Evolutionary conservation across 2,329 filamentous ascomycete genomes (phyloP).

Genomic region (Pseudogymnoascus sp.): DNA sequence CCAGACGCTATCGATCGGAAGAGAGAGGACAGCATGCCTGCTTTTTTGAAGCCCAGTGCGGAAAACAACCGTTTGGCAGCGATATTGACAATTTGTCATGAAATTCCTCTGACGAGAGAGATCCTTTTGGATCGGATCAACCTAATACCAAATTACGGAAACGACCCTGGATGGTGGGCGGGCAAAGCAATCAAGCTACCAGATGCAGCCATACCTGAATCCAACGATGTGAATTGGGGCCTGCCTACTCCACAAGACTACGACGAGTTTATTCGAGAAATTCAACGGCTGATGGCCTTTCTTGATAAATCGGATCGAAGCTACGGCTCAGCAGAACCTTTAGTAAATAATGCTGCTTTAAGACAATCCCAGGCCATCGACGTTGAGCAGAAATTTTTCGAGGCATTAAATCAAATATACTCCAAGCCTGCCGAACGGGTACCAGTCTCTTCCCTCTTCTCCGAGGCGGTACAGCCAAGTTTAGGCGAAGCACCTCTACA

Average conservation of each 20-base stretch:
- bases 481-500: constrained; percentile 1
- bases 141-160: constrained; percentile 43
- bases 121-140: constrained; percentile 40
- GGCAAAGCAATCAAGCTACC: constrained; percentile 40
- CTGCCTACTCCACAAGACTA: constrained; percentile 17
- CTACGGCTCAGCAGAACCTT: constrained; percentile 47
- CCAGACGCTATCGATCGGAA: constrained; percentile 35
- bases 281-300: constrained; percentile 57
- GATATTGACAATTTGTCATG: constrained; percentile 51
- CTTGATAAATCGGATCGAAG: constrained; percentile 53
- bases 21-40: constrained; percentile 41
- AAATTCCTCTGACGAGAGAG: constrained; percentile 52
- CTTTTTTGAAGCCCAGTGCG: constrained; percentile 43
- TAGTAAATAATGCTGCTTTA: constrained; percentile 30
- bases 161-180: constrained; percentile 54
- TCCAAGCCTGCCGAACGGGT: constrained; percentile 8
- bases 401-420: neutral
- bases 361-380: constrained; percentile 16
- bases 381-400: constrained; percentile 22
- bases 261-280: constrained; percentile 42
- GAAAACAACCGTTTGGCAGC: constrained; percentile 38
- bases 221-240: constrained; percentile 11
- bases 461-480: constrained; percentile 3
- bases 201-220: constrained; percentile 12
- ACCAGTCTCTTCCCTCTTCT: constrained; percentile 8